Base-by-base conservation (phyloP, 495 filamentous ascomycete genomes). In the Geopyxis carbonaria region DNA sequence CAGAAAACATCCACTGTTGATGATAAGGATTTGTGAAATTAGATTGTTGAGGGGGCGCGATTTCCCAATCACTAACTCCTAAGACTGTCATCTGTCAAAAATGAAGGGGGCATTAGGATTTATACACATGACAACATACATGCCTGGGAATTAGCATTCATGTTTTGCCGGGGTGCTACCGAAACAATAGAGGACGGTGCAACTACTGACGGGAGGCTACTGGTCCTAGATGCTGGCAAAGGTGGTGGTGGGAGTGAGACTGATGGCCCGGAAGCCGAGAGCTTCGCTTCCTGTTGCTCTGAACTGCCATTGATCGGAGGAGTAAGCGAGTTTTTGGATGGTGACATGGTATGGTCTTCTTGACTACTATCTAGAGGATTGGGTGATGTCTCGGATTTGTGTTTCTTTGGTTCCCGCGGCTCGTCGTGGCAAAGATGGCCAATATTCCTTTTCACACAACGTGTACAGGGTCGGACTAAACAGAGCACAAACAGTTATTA, bases 361-460 rank as follows among this genome's bases (percentile, higher is more conserved):
- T 64, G 59, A 28, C 69, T 70, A 40, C 70, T 64, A 22, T 70
- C 78, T 38, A 68, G 64, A 16, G 38, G 5, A 40, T 36, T 31
- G 28, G 24, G 45, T 40, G 48, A 45, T 39, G 46, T 11, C 49
- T 79, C 77, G 50, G 66, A 69, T 59, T 84, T 87, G 44, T 64
- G 57, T 57, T 73, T 80, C 57, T 92, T 92, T 42, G 70, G 61
- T 57, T 87, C 80, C 61, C 91, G 76, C 42, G 85, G 85, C 62
- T 95, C 89, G 59, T 99, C 89, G 64, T 95, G 89, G 63, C 89
- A 99, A 41, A 99, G 66, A 68, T 95, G 89, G 48, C 87, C 89
- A 59, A 99, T 99, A 66, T 92, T 92, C 54, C 89, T 79, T 61
- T 95, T 95, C 65, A 99, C 81, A 68, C 89, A 99, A 64, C 89